These are phyloP conservation scores for Phytophthora tentaculata DNA, from an alignment of 352 stramenopile species.

Conservation along the genomic window DNA sequence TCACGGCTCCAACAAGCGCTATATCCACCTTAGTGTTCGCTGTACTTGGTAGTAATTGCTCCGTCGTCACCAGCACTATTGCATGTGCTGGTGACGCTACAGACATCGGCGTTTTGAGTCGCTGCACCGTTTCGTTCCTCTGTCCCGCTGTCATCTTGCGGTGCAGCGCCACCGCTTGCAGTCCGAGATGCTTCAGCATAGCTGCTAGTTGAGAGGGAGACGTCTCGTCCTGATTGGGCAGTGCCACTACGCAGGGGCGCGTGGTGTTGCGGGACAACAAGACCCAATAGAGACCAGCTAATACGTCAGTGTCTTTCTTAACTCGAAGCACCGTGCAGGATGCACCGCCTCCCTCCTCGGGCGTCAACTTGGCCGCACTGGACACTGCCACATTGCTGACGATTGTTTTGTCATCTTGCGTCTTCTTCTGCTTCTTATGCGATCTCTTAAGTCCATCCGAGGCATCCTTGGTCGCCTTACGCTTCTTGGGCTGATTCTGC, in stretches of 20 bases:
- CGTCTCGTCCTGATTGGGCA: constrained; percentile 45
- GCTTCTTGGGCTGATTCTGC: constrained; percentile 20
- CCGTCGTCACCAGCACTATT: constrained; percentile 64
- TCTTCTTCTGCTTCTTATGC: constrained; percentile 18
- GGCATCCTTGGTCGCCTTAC: constrained; percentile 7
- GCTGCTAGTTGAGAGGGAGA: constrained; percentile 40
- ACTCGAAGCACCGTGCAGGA: constrained; percentile 35
- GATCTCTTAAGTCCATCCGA: background rate
- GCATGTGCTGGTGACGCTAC: constrained; percentile 21
- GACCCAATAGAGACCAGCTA: constrained; percentile 67
- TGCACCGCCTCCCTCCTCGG: constrained; percentile 16
- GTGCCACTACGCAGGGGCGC: constrained; percentile 55
- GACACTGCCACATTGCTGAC: constrained; percentile 29
- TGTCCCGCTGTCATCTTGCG: constrained; percentile 70
- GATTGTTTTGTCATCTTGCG: constrained; percentile 6
- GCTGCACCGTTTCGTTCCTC: constrained; percentile 58
- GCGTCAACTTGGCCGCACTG: constrained; percentile 27
- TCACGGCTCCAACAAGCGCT: constrained; percentile 39
- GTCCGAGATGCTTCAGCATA: constrained; percentile 61
- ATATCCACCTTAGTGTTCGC: constrained; percentile 42
- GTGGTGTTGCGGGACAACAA: constrained; percentile 48
- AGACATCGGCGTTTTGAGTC: constrained; percentile 28
- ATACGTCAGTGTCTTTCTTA: constrained; percentile 42
- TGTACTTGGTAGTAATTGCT: constrained; percentile 54
- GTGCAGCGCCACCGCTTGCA: constrained; percentile 71